Base-by-base conservation (phyloP, 805 yeast species). In the Myxozyma nipponensis region DNA sequence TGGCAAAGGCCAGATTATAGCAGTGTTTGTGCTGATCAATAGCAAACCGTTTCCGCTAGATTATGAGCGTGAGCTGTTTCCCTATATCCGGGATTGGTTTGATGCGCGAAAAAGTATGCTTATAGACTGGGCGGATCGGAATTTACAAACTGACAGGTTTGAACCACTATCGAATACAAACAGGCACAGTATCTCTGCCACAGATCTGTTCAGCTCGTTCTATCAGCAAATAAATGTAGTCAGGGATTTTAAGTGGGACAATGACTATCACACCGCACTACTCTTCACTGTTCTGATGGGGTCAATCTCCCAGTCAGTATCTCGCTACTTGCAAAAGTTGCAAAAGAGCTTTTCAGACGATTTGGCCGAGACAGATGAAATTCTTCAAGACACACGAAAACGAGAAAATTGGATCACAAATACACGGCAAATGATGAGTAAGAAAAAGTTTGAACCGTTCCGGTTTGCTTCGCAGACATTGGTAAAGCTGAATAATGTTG, bases 401-500 rank as follows among this genome's bases (percentile, higher is more conserved):
- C 44, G 66, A 19, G 65, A 64, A 37, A 66, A 67, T 36, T 67
- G 69, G 66, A 62, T 69, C 15, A 54, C 69, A 1, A 59, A 62
- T 50, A 68, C 72, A 1, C 66, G 65, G 28, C 69, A 63, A 45
- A 70, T 71, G 2, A 59, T 66, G 46, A 66, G 72, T 2, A 66
- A 64, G 0, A 72, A 71, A 39, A 48, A 37, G 19, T 28, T 49
- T 34, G 43, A 50, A 23, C 50, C 44, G 17, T 39, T 19, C 34
- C 43, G 32, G 7, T 54, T 44, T 7, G 47, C 62, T 5, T 59
- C 63, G 10, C 51, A 57, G n/a, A 81, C 89, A 0, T 86, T 95
- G 66, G 78, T 84, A n/a, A 81, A 84, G n/a, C 69, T 87, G 53
- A 86, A 85, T 65, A 81, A 88, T 60, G 62, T 88, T 7, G 71